Conservation (phyloP, 345 rosid species). For the Alliaria petiolata region DNA sequence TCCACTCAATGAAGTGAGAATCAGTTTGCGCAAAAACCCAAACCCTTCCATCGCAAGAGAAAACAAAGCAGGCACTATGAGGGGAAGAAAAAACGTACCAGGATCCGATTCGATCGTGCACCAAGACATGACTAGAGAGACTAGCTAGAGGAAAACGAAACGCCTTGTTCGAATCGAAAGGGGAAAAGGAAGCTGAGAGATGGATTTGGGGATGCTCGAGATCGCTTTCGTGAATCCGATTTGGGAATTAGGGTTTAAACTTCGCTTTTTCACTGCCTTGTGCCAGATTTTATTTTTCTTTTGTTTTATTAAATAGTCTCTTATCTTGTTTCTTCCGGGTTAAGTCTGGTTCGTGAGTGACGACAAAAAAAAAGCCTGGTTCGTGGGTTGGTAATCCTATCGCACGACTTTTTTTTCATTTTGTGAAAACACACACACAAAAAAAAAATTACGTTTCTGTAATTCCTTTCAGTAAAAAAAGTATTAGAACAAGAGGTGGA, state of each 20-base stretch:
- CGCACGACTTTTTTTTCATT: no score
- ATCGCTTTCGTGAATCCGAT: slow-evolving; percentile 9
- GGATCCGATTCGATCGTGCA: slow-evolving; percentile 99
- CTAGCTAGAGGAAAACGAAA: background rate
- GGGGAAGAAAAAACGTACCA: slow-evolving; percentile 40
- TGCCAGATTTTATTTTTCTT: background rate
- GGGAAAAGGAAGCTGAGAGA: background rate
- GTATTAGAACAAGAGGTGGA: no score
- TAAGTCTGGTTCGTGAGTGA: no score
- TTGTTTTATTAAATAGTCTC: background rate
- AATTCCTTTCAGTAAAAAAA: no score
- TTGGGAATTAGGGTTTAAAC: slow-evolving; percentile 32
- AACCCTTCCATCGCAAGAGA: background rate
- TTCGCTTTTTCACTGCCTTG: background rate
- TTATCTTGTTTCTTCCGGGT: no score
- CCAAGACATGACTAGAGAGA: slow-evolving; percentile 79
- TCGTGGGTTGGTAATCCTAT: no score
- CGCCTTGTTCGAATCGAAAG: background rate
- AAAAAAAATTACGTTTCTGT: no score
- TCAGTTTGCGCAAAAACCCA: background rate
- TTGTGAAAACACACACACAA: no score
- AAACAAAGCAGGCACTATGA: background rate
- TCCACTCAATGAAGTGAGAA: background rate
- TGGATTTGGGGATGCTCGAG: slow-evolving; percentile 5
- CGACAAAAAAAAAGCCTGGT: no score